Evolutionary conservation across 2,329 filamentous ascomycete species (phyloP).

Genomic region (Exophiala xenobiotica): DNA sequence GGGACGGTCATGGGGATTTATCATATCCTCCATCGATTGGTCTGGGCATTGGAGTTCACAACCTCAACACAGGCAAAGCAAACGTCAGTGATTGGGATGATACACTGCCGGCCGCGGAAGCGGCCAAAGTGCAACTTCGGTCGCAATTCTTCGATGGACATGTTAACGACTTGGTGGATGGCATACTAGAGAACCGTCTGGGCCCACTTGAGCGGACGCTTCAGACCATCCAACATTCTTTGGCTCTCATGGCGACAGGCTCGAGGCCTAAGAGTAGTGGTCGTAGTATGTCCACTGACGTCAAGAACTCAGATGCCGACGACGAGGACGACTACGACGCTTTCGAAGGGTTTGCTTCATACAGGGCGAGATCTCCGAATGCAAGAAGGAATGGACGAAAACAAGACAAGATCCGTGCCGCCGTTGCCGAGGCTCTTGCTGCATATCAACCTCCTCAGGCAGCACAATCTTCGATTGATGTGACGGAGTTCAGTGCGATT

Average conservation of each 20-base stretch:
- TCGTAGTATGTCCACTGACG: constrained; percentile 68
- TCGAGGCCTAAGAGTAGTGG: constrained; percentile 59
- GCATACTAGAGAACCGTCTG: constrained; percentile 71
- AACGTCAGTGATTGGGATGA: constrained; percentile 82
- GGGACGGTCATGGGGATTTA: constrained; percentile 29
- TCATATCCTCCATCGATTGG: constrained; percentile 62
- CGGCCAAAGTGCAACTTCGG: constrained; percentile 76
- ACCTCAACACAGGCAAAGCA: constrained; percentile 57
- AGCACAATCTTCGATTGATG: constrained; percentile 36
- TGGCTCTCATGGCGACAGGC: constrained; percentile 59
- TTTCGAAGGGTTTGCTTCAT: constrained; percentile 46
- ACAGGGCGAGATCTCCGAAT: constrained; percentile 73
- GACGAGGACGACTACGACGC: constrained; percentile 77
- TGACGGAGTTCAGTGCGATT: constrained; percentile 41
- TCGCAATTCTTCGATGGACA: constrained; percentile 88
- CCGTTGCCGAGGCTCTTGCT: constrained; percentile 65
- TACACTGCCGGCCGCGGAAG: constrained; percentile 76
- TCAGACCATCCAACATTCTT: constrained; percentile 68
- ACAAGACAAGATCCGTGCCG: constrained; percentile 56
- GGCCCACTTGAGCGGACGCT: constrained; percentile 80
- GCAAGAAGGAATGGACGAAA: constrained; percentile 63
- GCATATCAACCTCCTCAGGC: constrained; percentile 37
- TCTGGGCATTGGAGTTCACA: constrained; percentile 60
- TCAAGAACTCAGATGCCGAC: constrained; percentile 81
- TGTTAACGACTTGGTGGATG: constrained; percentile 81